Evolutionary conservation across 306 rosid species (phyloP), one percentile per base, ranked within the genome.

Genomic region (Pterocarpus santalinus): DNA sequence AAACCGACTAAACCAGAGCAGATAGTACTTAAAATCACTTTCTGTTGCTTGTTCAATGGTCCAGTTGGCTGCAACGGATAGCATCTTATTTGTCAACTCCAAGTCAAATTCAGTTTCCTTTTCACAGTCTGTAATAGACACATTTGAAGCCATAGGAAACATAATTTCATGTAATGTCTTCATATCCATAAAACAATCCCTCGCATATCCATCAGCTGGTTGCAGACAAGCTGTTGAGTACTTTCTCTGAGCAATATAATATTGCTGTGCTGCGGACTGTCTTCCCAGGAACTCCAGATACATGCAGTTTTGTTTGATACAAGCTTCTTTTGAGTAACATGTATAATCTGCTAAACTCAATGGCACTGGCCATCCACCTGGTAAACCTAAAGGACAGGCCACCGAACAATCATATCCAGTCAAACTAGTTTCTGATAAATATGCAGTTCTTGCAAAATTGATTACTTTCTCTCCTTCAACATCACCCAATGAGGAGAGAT

Each of bases 281-380:
- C 85, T 76, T 38, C 93, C 99, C 73, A 93, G 79, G 65, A 83
- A 90, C 80, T 90, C 90, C 61, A 95, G 77, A 89, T 93, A 90
- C 90, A 90, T 90, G 84, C 92, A 90, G 64, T 91, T 91, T 73
- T 86, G 95, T 87, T 80, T 89, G 69, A 90, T 79, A 32, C 78
- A 83, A 69, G 89, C 81, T 82, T 93, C 97, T 79, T 89, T 88
- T 2, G 97, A 79, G 93, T 89, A 76, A 84, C 82, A 82, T 55
- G 88, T 78, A 82, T 72, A 83, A 77, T 95, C 96, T 79, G 83
- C 86, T 77, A 91, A 70, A 78, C 79, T 89, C 71, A 89, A 44
- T 4, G 98, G 90, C 84, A 80, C 74, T 5, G 97, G 99, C 93
- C 91, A 95, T 77, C 98, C 99, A 68, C 98, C 97, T 43, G 98